Evolutionary conservation across 805 yeast species (phyloP).

Genomic region (Ogataea sp.): DNA sequence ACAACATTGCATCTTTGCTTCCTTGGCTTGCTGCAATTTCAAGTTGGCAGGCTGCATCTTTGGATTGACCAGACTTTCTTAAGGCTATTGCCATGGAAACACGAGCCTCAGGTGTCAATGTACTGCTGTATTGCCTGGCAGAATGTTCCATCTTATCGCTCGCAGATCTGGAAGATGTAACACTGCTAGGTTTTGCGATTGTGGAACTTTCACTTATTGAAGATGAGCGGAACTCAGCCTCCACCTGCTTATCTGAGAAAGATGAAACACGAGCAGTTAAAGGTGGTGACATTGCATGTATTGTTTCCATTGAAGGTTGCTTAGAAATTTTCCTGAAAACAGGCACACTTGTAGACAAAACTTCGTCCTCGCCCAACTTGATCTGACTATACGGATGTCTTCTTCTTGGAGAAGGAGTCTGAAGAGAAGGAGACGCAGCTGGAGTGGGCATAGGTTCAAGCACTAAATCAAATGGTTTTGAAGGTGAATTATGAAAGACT

Average conservation of each 20-base stretch:
- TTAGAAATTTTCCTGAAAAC: neutral
- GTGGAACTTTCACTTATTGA: too few relatives aligned
- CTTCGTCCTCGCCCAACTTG: neutral
- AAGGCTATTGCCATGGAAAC: conserved; percentile 38
- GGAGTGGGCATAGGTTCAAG: neutral
- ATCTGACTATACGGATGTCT: neutral
- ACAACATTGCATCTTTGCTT: conserved; percentile 54
- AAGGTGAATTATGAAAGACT: too few relatives aligned
- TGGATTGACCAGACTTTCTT: conserved; percentile 49
- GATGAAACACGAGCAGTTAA: neutral
- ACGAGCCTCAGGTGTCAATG: conserved; percentile 22
- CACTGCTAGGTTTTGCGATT: too few relatives aligned
- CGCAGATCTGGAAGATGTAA: too few relatives aligned
- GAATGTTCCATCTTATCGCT: too few relatives aligned
- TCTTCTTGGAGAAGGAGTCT: neutral
- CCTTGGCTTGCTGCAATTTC: conserved; percentile 59
- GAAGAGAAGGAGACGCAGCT: neutral
- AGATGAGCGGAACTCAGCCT: too few relatives aligned
- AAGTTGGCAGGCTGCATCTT: conserved; percentile 64
- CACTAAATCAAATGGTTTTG: too few relatives aligned
- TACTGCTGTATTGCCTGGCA: conserved; percentile 6
- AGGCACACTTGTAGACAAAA: neutral
- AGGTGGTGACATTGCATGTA: neutral
- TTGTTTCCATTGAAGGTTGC: neutral
- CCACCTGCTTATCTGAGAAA: neutral